Base-by-base conservation (phyloP, 768 basidiomycete species). In the Chalciporus piperatus region DNA sequence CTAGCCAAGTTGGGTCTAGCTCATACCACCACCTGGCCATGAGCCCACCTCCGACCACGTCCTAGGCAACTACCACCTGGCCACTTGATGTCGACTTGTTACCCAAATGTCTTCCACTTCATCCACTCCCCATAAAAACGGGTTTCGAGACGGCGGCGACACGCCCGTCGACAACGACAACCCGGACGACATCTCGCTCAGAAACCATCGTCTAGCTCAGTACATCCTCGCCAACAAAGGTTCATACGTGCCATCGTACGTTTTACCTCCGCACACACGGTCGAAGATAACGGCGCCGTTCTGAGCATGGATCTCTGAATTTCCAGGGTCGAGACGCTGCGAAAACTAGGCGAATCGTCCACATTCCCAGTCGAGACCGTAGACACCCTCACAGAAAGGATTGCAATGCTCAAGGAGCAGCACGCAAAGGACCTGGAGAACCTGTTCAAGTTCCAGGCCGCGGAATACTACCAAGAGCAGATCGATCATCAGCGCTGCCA, bases 161-260 rank as follows among this genome's bases (percentile, higher is more conserved):
- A 14, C 42, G 0, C 44, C 54, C 42, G 47, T 52, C 47, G 50
- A 60, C 58, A 45, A 45, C 22, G 38, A 57, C 22, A 35, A 45
- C n/a, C 57, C 64, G 13, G 63, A 65, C 56, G 54, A 65, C 23
- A 27, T 61, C 54, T 53, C 61, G 6, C 54, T 68, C 44, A 63
- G 68, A 49, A 62, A 66, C 20, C 70, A 72, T 41, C 64, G 73
- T 7, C 54, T 63, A 20, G 75, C 74, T 0, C 65, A 72, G 49
- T 78, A 66, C 54, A 62, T 77, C 19, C 57, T 80, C 20, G 70
- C 70, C 9, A 67, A 70, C 47, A 75, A 72, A 46, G 71, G 73
- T 37, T 48, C 66, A 41, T 63, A 64, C 10, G 66, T 77, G 9
- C 74, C 76, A 41, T 65, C 70, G 79, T 78, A 61, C 51, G 74